Percentiles rank a stretch among this genome's conserved stretches.
phyloP scores from a whole-genome alignment of 257 asterid genomes.

The Nemophila menziesii region DNA sequence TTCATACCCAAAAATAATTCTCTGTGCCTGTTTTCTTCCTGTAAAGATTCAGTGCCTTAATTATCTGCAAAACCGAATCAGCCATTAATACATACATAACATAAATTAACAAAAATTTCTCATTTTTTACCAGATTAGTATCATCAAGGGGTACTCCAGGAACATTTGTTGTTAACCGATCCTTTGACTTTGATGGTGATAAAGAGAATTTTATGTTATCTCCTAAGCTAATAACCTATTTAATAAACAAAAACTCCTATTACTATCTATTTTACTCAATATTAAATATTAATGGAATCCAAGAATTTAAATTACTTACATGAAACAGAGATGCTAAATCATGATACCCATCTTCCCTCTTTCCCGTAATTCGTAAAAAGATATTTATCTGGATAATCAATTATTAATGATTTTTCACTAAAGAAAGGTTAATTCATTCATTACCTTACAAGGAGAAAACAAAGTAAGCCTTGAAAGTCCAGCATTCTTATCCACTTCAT shows the following conservation, averaged over 20 bases:
- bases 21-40: constrained; percentile 75
- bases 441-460: constrained; percentile 92
- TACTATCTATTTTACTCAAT: too few species aligned
- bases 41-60: constrained; percentile 90
- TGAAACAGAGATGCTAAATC: constrained; percentile 90
- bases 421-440: constrained; percentile 13
- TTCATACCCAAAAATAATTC: constrained; percentile 70
- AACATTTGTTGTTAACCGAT: constrained; percentile 65
- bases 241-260: constrained; percentile 17
- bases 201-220: constrained; percentile 78
- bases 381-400: constrained; percentile 49
- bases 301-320: constrained; percentile 26
- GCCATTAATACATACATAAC: constrained; percentile 1
- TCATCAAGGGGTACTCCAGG: constrained; percentile 83
- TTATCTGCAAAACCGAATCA: constrained; percentile 53
- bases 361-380: constrained; percentile 65
- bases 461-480: constrained; percentile 71
- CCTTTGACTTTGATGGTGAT: constrained; percentile 70
- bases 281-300: too few species aligned
- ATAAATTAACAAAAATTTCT: constrained; percentile 5
- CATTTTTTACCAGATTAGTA: constrained; percentile 51
- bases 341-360: constrained; percentile 71
- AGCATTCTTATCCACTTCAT: constrained; percentile 69
- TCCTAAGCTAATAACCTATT: constrained; percentile 90
- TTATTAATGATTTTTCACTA: too few species aligned